Conservation (phyloP, 23 red algal species). For the Cyanidium caldarium region DNA sequence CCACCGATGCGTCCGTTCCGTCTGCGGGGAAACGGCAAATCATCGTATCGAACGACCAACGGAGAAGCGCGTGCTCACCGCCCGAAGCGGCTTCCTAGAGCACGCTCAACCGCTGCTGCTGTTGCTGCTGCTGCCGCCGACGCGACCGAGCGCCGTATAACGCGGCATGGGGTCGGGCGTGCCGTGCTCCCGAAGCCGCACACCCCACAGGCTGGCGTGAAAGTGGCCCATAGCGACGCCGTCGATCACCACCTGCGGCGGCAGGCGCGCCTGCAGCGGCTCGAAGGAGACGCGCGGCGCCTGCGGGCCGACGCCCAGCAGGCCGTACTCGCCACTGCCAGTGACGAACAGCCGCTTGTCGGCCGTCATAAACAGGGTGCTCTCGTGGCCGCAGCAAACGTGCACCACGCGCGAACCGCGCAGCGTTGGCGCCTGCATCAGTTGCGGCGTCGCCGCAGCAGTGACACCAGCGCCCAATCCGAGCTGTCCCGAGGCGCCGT, state of each 20-base stretch:
- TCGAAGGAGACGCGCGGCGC: background rate
- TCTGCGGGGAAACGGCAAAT: too few relatives aligned
- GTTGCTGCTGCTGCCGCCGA: too few relatives aligned
- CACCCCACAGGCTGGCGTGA: background rate
- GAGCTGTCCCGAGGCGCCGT: constrained; percentile 67
- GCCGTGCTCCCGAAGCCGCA: too few relatives aligned
- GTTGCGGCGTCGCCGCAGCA: constrained; percentile 31
- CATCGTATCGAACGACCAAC: too few relatives aligned
- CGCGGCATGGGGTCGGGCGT: too few relatives aligned
- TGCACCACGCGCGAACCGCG: constrained; percentile 17
- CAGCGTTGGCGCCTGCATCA: constrained; percentile 38
- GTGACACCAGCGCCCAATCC: constrained; percentile 19
- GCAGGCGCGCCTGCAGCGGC: background rate
- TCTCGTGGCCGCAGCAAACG: constrained; percentile 91
- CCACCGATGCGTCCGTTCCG: too few relatives aligned
- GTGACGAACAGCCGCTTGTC: constrained; percentile 52
- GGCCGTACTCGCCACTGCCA: constrained; percentile 87
- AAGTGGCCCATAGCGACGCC: background rate
- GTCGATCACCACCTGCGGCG: background rate
- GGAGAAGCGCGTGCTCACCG: too few relatives aligned
- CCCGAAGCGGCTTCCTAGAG: too few relatives aligned
- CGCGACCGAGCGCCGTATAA: too few relatives aligned
- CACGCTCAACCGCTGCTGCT: too few relatives aligned
- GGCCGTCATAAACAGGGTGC: constrained; percentile 51
- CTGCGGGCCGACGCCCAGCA: constrained; percentile 28